Conservation (phyloP, 306 rosid species). For the Vigna unguiculata region DNA sequence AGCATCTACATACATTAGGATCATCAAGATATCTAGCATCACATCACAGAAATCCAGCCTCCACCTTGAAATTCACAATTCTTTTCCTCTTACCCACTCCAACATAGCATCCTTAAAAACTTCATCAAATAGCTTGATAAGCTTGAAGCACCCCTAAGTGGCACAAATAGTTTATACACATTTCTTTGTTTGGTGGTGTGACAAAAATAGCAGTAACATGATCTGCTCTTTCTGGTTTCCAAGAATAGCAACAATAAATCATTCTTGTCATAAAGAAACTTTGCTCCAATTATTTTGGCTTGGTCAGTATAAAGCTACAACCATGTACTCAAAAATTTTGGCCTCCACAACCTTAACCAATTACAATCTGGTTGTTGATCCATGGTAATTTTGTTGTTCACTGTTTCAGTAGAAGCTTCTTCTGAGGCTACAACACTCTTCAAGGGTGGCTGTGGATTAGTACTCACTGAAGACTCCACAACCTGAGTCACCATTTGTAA, state of each 20-base stretch:
- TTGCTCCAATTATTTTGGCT: conserved; percentile 31
- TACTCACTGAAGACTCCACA: conserved; percentile 49
- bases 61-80: conserved; percentile 35
- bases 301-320: conserved; percentile 34
- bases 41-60: conserved; percentile 7
- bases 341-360: conserved; percentile 67
- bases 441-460: conserved; percentile 56
- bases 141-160: conserved; percentile 10
- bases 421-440: conserved; percentile 50
- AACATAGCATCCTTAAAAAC: not conserved
- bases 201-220: conserved; percentile 30
- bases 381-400: conserved; percentile 52
- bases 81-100: conserved; percentile 29
- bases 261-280: conserved; percentile 46
- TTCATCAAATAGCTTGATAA: conserved; percentile 10
- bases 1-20: conserved; percentile 41
- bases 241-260: conserved; percentile 16
- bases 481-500: conserved; percentile 75
- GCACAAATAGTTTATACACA: conserved; percentile 27
- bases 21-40: conserved; percentile 27
- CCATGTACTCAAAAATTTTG: conserved; percentile 72
- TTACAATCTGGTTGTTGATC: conserved; percentile 59
- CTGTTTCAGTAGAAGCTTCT: conserved; percentile 52
- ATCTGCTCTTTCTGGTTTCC: conserved; percentile 32
- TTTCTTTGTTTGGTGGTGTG: not conserved